phyloP scores from a whole-genome alignment of 179 eudicot species.

The Beta lomatogona region DNA sequence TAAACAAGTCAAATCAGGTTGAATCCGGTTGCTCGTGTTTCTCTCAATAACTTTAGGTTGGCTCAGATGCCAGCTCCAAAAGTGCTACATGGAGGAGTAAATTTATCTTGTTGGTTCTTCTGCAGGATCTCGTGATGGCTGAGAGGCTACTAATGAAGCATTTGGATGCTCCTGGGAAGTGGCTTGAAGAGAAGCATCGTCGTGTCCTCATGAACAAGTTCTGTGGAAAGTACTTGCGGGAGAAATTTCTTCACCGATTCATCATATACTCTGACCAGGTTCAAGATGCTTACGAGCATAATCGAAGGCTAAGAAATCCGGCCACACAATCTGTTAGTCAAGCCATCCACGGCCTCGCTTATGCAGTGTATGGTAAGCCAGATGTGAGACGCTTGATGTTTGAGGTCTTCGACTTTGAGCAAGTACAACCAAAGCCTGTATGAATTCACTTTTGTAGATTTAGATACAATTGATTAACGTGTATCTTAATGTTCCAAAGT shows the following conservation, averaged over 20 bases:
- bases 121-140: conserved; percentile 96
- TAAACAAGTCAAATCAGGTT: too few species aligned
- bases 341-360: conserved; percentile 91
- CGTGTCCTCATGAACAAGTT: conserved; percentile 89
- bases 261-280: conserved; percentile 83
- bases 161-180: conserved; percentile 90
- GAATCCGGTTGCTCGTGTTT: too few species aligned
- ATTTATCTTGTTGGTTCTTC: conserved; percentile 9
- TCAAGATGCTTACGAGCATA: conserved; percentile 86
- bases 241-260: conserved; percentile 75
- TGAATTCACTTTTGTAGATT: conserved; percentile 31
- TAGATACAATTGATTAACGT: conserved; percentile 18
- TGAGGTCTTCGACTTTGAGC: conserved; percentile 99
- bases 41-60: too few species aligned
- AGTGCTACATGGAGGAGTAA: background rate
- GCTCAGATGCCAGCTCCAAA: background rate
- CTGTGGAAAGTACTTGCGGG: conserved; percentile 87
- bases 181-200: conserved; percentile 84
- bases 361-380: conserved; percentile 89
- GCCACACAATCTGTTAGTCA: conserved; percentile 89
- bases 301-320: conserved; percentile 86
- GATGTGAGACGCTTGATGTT: conserved; percentile 96
- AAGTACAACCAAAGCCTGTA: conserved; percentile 78
- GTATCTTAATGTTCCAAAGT: conserved; percentile 4
- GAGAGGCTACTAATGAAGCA: conserved; percentile 98